Evolutionary conservation across 2,329 filamentous ascomycete species (phyloP).

Genomic region (Septoria petroselini): DNA sequence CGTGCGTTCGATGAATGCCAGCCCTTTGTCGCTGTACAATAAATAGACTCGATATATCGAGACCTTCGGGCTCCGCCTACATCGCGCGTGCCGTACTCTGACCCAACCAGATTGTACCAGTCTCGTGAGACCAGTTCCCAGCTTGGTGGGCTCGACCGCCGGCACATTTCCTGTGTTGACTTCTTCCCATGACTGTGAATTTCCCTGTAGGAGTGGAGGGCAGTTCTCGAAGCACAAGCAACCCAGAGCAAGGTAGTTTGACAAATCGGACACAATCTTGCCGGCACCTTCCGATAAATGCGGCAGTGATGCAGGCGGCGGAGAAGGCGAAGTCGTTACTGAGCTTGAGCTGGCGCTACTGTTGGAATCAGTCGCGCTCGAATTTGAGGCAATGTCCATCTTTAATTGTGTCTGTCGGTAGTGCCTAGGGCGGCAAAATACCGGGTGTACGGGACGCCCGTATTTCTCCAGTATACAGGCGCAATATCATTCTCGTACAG

Average conservation of each 20-base stretch:
- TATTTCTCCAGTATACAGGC: not conserved
- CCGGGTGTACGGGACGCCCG: not conserved
- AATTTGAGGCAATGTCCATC: not conserved
- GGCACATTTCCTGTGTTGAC: slow-evolving; percentile 2
- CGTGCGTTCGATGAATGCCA: slow-evolving; percentile 52
- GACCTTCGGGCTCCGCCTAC: slow-evolving; percentile 5
- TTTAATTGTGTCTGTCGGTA: no score
- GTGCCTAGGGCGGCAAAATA: not conserved
- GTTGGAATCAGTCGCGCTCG: no score
- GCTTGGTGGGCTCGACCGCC: not conserved
- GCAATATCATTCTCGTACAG: not conserved
- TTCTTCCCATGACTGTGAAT: slow-evolving; percentile 9
- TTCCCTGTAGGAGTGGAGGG: not conserved
- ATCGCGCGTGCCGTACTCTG: slow-evolving; percentile 16
- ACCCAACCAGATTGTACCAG: slow-evolving; percentile 29
- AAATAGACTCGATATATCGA: slow-evolving; percentile 31
- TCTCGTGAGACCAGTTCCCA: slow-evolving; percentile 13
- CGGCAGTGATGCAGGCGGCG: not conserved
- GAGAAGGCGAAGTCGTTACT: not conserved
- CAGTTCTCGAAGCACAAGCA: slow-evolving; percentile 24
- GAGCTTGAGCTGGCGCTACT: no score
- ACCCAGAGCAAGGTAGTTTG: slow-evolving; percentile 31
- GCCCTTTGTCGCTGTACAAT: slow-evolving; percentile 52
- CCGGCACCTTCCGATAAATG: not conserved
- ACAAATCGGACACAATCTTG: slow-evolving; percentile 18